Conservation (phyloP, 2,329 filamentous ascomycete genomes). For the Pestalotiopsis sp. region DNA sequence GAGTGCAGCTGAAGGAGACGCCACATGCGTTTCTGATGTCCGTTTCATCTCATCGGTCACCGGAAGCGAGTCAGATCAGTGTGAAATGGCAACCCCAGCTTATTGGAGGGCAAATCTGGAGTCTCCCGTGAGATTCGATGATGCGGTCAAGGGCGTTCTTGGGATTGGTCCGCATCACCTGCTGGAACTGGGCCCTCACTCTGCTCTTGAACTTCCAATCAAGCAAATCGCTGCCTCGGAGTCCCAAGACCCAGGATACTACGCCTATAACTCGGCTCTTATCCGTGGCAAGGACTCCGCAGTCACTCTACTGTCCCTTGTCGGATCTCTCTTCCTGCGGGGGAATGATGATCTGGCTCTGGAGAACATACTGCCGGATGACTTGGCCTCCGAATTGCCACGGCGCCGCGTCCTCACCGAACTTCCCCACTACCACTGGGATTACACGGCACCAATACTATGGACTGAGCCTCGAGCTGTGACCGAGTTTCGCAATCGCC, state of each 20-base stretch:
- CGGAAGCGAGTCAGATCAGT: neutral
- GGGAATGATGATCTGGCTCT: constrained; percentile 10
- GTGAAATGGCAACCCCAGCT: neutral
- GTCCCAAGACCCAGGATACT: too few species aligned
- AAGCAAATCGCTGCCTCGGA: constrained; percentile 11
- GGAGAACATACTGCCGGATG: neutral
- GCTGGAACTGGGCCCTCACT: constrained; percentile 11
- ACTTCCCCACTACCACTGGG: constrained; percentile 13
- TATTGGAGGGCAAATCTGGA: constrained; percentile 23
- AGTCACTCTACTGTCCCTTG: too few species aligned
- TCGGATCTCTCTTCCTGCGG: neutral
- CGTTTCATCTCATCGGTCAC: neutral
- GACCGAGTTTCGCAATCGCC: constrained; percentile 14
- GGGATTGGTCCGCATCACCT: constrained; percentile 19
- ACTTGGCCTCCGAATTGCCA: too few species aligned
- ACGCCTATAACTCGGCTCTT: too few species aligned
- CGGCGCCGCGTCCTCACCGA: constrained; percentile 1
- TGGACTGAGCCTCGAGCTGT: constrained; percentile 13
- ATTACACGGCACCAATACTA: neutral
- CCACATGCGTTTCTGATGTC: neutral
- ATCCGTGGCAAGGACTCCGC: too few species aligned
- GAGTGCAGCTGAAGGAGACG: neutral
- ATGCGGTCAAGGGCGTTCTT: constrained; percentile 10
- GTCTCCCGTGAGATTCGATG: constrained; percentile 18
- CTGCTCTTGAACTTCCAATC: constrained; percentile 16